Evolutionary conservation across 495 filamentous ascomycete genomes (phyloP), one percentile per base, ranked within the genome.

Genomic region (Penicilliopsis zonata): DNA sequence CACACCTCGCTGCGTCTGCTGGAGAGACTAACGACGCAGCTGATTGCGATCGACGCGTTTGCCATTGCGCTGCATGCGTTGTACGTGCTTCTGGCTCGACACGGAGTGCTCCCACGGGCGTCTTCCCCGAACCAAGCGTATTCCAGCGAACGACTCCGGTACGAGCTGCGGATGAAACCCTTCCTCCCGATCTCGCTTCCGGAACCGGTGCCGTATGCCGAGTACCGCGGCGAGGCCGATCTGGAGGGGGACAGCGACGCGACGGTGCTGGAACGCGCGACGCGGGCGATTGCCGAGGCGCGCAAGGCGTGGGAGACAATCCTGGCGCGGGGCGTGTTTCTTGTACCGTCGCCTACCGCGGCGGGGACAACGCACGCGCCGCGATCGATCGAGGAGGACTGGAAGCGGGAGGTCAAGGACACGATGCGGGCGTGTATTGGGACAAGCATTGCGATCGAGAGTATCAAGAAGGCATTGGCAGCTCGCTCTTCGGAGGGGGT

Each of bases 111-210:
- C 14, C 59, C 58, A 0, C 41, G 36, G 3, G 50, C 63, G 13
- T n/a, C n/a, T n/a, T 50, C 63, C 2, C 72, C 77, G 4, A 53
- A 67, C 0, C 62, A 76, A 1, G 81, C 83, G 0, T 94, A 90
- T 52, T 72, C 76, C 28, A 70, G 62, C 17, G 72, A 85, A 37
- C 50, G 50, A 19, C 57, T 88, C 16, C 75, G 87, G 4, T 93
- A 94, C 53, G 77, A 90, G 40, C 57, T 93, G 2, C 80, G 90
- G 21, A 90, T 94, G 86, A 88, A 84, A 45, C 85, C 86, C 0
- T 95, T 93, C 38, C 58, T 77, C 5, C 46, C 57, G 4, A 72
- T 95, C 24, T 63, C 67, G 13, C 54, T 85, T 6, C 84, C 86
- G 0, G 72, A 78, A 37, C 57, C 86, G n/a, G 72, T 80, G 0